Base-by-base conservation (phyloP, 1,284 basidiomycete species). In the Puccinia horiana region DNA sequence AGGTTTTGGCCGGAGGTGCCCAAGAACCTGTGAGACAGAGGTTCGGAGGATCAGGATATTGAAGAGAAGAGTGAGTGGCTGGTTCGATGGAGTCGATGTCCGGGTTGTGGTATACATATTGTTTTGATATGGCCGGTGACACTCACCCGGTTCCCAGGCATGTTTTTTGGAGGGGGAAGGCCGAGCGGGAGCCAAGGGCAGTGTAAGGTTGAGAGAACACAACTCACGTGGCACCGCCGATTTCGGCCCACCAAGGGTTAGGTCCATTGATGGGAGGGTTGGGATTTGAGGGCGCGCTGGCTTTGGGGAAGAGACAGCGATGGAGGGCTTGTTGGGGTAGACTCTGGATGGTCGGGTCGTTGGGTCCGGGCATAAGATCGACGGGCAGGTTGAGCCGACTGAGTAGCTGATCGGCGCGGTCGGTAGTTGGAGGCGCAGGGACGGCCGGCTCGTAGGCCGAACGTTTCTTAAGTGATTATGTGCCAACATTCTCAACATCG, bases 291-390 rank as follows among this genome's bases (percentile, higher is more conserved):
- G 91, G 91, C 18, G 82, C 76, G 40, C 84, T 83, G 29, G 88
- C 87, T 0, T 90, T 88, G 29, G 94, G 93, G 83, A 99, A 93
- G 91, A 99, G 95, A 5, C 94, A 93, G 65, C 92, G 91, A 54
- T 97, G 97, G 84, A 99, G 90, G 0, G 94, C 90, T 86, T 98
- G 96, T 86, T 99, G 97, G 0, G 97, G 97, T 79, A 99, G 88
- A 40, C 96, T 94, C 0, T 91, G 90, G 0, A 93, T 94, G 9
- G 94, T 91, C 0, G 96, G 96, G 87, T 99, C 96, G 58, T 90
- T 89, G 73, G 92, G 90, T 16, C 96, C 96, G 0, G 96, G 93
- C 29, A 97, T 89, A 44, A 96, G 88, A 85, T 95, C 94, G 37
- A 96, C 89, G 5, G 93, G 92, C 85, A 95, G 89, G 35, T 91